Percentiles rank a stretch among this genome's conserved stretches.
Conservation (phyloP, 2,329 filamentous ascomycete genomes). For the Chaetothyriales sp. region DNA sequence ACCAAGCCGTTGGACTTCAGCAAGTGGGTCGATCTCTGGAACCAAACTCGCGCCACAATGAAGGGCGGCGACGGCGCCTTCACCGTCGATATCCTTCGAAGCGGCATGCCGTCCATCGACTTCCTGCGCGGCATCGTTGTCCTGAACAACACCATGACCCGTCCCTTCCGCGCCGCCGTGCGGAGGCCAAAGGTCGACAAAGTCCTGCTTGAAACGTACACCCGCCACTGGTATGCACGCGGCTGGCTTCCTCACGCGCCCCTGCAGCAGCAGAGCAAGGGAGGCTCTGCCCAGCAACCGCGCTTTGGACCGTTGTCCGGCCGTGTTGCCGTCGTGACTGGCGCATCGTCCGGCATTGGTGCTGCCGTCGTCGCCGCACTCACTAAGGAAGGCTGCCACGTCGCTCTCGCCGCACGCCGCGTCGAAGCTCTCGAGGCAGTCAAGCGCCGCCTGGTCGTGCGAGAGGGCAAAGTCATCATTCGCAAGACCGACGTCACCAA, state of each 20-base stretch:
- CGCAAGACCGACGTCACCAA: conserved; percentile 62
- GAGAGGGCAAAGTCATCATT: conserved; percentile 52
- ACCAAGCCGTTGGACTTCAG: conserved; percentile 55
- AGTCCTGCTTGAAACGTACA: conserved; percentile 61
- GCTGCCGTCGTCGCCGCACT: conserved; percentile 23
- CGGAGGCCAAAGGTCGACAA: conserved; percentile 56
- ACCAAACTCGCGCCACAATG: conserved; percentile 50
- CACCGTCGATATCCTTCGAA: conserved; percentile 64
- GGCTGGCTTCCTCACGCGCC: conserved; percentile 60
- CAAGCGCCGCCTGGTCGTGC: conserved; percentile 45
- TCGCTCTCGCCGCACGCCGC: conserved; percentile 43
- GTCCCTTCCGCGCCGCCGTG: conserved; percentile 44
- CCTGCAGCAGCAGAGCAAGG: conserved; percentile 33
- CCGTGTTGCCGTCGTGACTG: conserved; percentile 26
- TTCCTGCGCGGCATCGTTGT: conserved; percentile 59
- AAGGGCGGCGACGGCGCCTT: conserved; percentile 59
- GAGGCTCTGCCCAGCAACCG: conserved; percentile 32
- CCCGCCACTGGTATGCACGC: conserved; percentile 65
- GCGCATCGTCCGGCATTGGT: conserved; percentile 26
- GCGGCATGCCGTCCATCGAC: conserved; percentile 65
- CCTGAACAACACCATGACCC: conserved; percentile 56
- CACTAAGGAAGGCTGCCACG: conserved; percentile 31
- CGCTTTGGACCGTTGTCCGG: conserved; percentile 39
- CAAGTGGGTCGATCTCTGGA: conserved; percentile 63
- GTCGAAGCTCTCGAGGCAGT: conserved; percentile 54